phyloP scores from a whole-genome alignment of 345 rosid genomes.

The Syzygium oleosum region DNA sequence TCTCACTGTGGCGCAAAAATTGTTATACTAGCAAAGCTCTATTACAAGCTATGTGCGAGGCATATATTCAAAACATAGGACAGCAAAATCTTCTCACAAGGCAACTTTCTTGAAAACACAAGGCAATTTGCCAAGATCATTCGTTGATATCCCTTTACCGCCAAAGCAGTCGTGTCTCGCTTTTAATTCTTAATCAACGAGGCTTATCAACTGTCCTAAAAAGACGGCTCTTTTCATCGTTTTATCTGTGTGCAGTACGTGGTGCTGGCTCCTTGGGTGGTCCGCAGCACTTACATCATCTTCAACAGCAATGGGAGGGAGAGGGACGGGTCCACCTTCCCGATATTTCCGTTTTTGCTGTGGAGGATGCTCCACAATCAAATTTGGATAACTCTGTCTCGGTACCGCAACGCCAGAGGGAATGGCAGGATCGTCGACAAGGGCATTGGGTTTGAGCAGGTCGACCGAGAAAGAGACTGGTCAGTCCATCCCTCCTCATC shows the following conservation, averaged over 20 bases:
- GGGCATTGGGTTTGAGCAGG: constrained; percentile 65
- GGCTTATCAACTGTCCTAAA: neutral
- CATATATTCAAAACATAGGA: neutral
- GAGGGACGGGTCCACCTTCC: constrained; percentile 24
- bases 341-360: constrained; percentile 30
- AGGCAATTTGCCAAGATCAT: neutral
- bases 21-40: too few relatives aligned
- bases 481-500: neutral
- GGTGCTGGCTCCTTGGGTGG: constrained; percentile 34
- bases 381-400: constrained; percentile 56
- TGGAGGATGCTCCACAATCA: constrained; percentile 61
- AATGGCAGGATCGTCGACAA: constrained; percentile 47
- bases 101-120: neutral
- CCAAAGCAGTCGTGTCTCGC: neutral
- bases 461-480: constrained; percentile 62
- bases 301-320: constrained; percentile 12
- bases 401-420: constrained; percentile 56
- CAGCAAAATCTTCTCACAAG: neutral
- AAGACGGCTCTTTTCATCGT: neutral
- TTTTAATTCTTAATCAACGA: neutral
- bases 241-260: constrained; percentile 22
- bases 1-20: too few relatives aligned
- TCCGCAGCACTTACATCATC: constrained; percentile 22
- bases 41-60: neutral
- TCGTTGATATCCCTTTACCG: neutral